phyloP scores from a whole-genome alignment of 768 basidiomycete species.

The Russula emetica region DNA sequence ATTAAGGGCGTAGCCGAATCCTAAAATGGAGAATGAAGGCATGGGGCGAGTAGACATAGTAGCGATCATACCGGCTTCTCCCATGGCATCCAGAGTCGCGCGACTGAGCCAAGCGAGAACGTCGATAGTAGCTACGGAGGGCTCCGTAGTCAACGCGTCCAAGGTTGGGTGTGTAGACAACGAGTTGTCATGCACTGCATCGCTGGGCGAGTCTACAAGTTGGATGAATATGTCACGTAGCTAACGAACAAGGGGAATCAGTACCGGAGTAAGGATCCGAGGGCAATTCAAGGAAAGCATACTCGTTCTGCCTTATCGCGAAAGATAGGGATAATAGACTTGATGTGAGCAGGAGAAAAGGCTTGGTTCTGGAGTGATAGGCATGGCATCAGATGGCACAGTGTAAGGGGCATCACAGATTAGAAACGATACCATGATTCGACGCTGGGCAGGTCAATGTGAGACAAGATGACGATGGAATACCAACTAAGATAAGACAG shows the following conservation, averaged over 20 bases:
- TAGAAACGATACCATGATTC: constrained; percentile 42
- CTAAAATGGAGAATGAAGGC: constrained; percentile 31
- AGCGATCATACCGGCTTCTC: constrained; percentile 50
- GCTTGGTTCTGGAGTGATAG: constrained; percentile 41
- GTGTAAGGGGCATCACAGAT: constrained; percentile 16
- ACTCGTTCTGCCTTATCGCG: constrained; percentile 53
- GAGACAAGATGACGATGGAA: neutral
- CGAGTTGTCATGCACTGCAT: constrained; percentile 13
- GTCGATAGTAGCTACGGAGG: constrained; percentile 41
- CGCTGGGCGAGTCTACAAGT: constrained; percentile 28
- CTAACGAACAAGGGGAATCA: constrained; percentile 32
- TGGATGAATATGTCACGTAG: constrained; percentile 44
- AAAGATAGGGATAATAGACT: constrained; percentile 52
- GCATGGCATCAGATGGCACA: constrained; percentile 23
- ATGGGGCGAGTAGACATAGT: neutral
- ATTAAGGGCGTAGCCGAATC: constrained; percentile 55
- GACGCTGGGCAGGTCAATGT: constrained; percentile 37
- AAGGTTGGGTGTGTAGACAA: constrained; percentile 7
- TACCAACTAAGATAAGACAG: constrained; percentile 20
- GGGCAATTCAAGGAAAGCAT: constrained; percentile 20
- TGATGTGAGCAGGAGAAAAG: constrained; percentile 48
- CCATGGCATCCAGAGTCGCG: constrained; percentile 73
- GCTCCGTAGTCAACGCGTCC: constrained; percentile 16
- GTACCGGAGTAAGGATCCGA: neutral
- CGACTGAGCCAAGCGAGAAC: constrained; percentile 61